phyloP scores from a whole-genome alignment of 2,329 filamentous ascomycete genomes.

The Trichoderma pleuroti region DNA sequence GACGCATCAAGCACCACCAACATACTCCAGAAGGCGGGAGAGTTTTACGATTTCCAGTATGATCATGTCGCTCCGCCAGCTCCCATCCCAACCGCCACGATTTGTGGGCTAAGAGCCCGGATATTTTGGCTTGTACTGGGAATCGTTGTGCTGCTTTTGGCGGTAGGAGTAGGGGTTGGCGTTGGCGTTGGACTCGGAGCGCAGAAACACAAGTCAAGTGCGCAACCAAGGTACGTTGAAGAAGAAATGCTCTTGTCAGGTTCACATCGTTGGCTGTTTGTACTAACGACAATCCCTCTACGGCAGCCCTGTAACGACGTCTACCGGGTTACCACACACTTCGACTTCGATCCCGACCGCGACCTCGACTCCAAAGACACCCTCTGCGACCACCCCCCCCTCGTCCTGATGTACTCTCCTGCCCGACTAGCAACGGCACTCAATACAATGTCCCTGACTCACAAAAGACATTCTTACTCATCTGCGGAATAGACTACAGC shows the following conservation, averaged over 20 bases:
- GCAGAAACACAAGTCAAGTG: slow-evolving; percentile 9
- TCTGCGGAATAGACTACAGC: slow-evolving; percentile 46
- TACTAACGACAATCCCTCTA: not conserved
- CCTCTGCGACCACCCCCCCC: slow-evolving; percentile 23
- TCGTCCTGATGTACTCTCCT: slow-evolving; percentile 32
- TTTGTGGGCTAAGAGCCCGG: slow-evolving; percentile 29
- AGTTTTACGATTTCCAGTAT: slow-evolving; percentile 27
- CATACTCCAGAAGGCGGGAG: slow-evolving; percentile 2
- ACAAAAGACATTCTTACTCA: slow-evolving; percentile 39
- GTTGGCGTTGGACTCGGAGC: slow-evolving; percentile 9
- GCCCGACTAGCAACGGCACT: slow-evolving; percentile 44
- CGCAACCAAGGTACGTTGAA: not conserved
- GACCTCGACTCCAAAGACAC: slow-evolving; percentile 21
- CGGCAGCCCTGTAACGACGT: not conserved
- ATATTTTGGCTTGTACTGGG: slow-evolving; percentile 35
- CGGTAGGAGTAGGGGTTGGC: slow-evolving; percentile 40
- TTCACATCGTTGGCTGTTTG: not conserved
- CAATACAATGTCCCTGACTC: slow-evolving; percentile 41
- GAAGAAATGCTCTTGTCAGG: not conserved
- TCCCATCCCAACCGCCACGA: slow-evolving; percentile 14
- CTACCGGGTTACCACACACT: not conserved
- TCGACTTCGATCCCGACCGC: slow-evolving; percentile 16
- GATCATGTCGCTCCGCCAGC: slow-evolving; percentile 23
- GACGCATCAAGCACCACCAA: slow-evolving; percentile 17
- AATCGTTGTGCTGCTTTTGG: slow-evolving; percentile 32